Base-by-base conservation (phyloP, 2,329 filamentous ascomycete species). In the Colletotrichum sublineola region DNA sequence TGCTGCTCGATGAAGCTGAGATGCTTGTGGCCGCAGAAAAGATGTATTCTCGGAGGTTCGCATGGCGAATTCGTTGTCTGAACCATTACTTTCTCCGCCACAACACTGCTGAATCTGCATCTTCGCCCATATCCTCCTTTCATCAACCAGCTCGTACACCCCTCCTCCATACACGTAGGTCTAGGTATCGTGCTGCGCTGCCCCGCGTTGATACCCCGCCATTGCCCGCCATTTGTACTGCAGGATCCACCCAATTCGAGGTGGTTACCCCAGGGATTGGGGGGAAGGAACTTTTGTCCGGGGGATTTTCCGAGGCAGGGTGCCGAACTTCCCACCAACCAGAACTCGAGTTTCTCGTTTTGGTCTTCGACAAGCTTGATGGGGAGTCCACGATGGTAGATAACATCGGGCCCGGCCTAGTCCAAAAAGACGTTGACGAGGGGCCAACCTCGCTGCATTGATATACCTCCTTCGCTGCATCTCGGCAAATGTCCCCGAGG, bases 311-410 rank as follows among this genome's bases (percentile, higher is more conserved):
- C 77, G 76, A 67, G 52, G 36, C 38, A 60, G 36, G 57, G 4
- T 74, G 77, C 76, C 79, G 77, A 79, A 78, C 81, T 77, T 81
- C 78, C 81, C 81, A 80, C 81, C 77, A 83, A 78, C 81, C 71
- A 79, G 68, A 74, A 63, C 20, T 3, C 29, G 20, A 38, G 52
- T 11, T 55, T 12, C 42, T 29, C 20, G 14, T 36, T 38, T 44
- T 20, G 3, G 31, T 36, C 33, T 3, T 63, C 44, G 46, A 63
- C 48, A 11, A 15, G 44, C 33, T 55, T 24, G 29, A 60, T 31
- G 24, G 36, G 48, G 60, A 68, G 44, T 29, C 52, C 61, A 56
- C 66, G 48, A 64, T 70, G 11, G n/a, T 40, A 69, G 70, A 65
- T 64, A 55, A 50, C 60, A 42, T 56, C 53, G 40, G 66, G 46